Base-by-base conservation (phyloP, 345 rosid species). In the Balakata baccata region DNA sequence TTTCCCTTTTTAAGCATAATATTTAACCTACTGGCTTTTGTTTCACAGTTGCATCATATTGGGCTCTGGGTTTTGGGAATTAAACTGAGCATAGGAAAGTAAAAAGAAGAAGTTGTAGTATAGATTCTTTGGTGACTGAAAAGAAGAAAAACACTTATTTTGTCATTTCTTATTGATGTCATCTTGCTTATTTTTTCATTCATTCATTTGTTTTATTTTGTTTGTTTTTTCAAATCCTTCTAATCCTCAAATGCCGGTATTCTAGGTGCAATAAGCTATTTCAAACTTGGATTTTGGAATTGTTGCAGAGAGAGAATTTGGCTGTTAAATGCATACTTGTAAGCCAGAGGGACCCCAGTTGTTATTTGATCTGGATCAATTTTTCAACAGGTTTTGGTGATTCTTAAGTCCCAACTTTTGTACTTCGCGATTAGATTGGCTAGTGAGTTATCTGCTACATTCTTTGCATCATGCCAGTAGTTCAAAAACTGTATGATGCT, bases 401-500 rank as follows among this genome's bases (percentile, higher is more conserved):
- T 66, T 10, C 12, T 58, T 41, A 25, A 60, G 76, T 56, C n/a
- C n/a, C n/a, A n/a, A n/a, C n/a, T n/a, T 7, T 72, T 72, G 1
- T 4, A 54, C 29, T 68, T 60, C 38, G 34, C 20, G 9, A 13
- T 65, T 64, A 59, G 60, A 64, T 64, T 71, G 64, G 25, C 62
- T 39, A 17, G 69, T 59, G 60, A 69, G 47, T 50, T 68, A 38
- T 39, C 13, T 50, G 39, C 66, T 60, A 11, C 38, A 50, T 62
- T 74, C n/a, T 71, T 70, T 20, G 72, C 78, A 77, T 77, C 76
- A 74, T 73, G 76, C 76, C 76, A 39, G 70, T 64, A 22, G 76
- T 73, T 52, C 96, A 89, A 85, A 88, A 92, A 75, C 89, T 92
- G 67, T 95, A 84, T 81, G 86, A 87, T 70, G 78, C 89, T 77